Base-by-base conservation (phyloP, 2,329 filamentous ascomycete genomes). In the Talaromyces sp. region DNA sequence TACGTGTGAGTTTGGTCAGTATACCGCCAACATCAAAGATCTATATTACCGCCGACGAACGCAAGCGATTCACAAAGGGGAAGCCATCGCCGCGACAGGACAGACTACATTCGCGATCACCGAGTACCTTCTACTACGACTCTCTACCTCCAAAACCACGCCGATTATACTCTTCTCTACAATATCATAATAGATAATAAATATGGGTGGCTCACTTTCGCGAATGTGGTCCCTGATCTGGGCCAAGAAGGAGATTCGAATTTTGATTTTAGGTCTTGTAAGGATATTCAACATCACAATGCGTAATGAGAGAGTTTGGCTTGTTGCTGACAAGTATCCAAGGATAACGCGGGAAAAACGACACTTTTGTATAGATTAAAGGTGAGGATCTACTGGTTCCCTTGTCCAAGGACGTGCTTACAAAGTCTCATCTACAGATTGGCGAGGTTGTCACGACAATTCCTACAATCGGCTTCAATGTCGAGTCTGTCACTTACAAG, bases 321-420 rank as follows among this genome's bases (percentile, higher is more conserved):
- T 69, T 68, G 64, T 58, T 66, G 63, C 67, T 71, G 60, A 68
- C 54, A 19, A 67, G 41, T 7, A 27, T n/a, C 2, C 27, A 47
- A 98, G 92, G 95, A 99, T 80, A 98, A 98, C 80, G 95, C 95
- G 57, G 95, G 95, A 78, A 99, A 99, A 83, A 99, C 95, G 50
- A 99, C 95, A 37, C 85, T 99, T 66, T 84, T 99, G 66, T 99
- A 99, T 83, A 90, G 94, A 80, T 83, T 99, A 71, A 97, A 97
- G 90, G 92, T 96, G 79, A 24, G 22, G 37, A 54, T 67, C 52
- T 22, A 66, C 24, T 62, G 27, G 39, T 57, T 56, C 39, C 67
- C 62, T 62, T 66, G 22, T 11, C 3, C 13, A 43, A 14, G 35
- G 22, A 52, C n/a, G 13, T 50, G 54, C 68, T 65, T 43, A 67